Evolutionary conservation across 176 grass and related monocot genomes (phyloP), one percentile per base, ranked within the genome.

Genomic region (Puccinellia tenuiflora): DNA sequence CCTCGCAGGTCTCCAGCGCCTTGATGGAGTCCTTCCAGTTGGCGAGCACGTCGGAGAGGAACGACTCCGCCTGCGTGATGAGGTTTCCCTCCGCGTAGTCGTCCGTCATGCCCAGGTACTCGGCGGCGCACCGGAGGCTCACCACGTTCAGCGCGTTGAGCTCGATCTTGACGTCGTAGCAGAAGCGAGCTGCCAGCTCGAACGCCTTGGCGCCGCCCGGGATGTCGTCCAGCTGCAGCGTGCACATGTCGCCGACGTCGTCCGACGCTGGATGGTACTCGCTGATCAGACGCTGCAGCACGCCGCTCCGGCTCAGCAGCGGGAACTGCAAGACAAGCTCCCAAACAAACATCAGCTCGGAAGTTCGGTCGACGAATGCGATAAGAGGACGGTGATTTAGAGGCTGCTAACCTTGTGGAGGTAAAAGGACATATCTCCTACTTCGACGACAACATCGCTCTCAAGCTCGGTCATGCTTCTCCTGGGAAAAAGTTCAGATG

Each of bases 161-260:
- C 74, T 92, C 92, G 24, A 97, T 84, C 86, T 90, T 97, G 26
- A 94, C 88, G 61, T 92, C 88, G 51, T 97, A 97, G 88, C 94
- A 97, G 85, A 97, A 97, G 79, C 84, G 90, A 13, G 90, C 90
- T 6, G 83, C 80, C 42, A 94, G 88, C 90, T 94, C 92, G 74
- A 97, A 97, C 15, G 94, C 86, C 83, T 90, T 90, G 90, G 94
- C 84, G 55, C 94, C 94, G 18, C 92, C 94, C 48, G 94, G 94
- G 83, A 97, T 84, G 51, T 94, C 86, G 80, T 94, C 85, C 57
- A 97, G 90, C 84, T 78, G 79, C 69, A 97, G 79, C 78, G 79
- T 85, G 85, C 94, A 97, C 76, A 69, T 83, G 61, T 86, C 87
- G 47, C 25, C 28, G n/a, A n/a, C n/a, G 76, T 76, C 89, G 29